Conservation (phyloP, 2,329 filamentous ascomycete genomes). For the Fusarium redolens region DNA sequence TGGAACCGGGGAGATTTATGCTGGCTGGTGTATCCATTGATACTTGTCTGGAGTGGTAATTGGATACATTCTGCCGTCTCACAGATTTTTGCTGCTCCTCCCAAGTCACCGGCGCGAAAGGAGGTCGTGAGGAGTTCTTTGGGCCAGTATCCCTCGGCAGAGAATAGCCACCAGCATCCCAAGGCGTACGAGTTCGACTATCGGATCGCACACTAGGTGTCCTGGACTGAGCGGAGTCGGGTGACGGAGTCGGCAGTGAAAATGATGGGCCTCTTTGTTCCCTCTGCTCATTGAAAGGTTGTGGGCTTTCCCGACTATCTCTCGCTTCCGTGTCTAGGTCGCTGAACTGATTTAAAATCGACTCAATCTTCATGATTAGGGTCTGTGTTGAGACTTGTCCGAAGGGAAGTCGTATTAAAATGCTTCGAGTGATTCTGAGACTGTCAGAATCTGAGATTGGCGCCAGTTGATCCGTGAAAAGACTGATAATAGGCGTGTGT, state of each 20-base stretch:
- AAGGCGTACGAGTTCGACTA: constrained; percentile 56
- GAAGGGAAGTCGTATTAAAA: constrained; percentile 11
- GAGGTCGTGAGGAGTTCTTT: constrained; percentile 45
- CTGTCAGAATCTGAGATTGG: not conserved
- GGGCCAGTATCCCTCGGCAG: constrained; percentile 56
- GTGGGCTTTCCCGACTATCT: constrained; percentile 15
- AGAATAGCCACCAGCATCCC: constrained; percentile 63
- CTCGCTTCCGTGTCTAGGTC: constrained; percentile 25
- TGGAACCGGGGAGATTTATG: constrained; percentile 13
- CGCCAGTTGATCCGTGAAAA: not conserved
- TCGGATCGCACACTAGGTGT: constrained; percentile 37
- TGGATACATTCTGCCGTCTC: constrained; percentile 20
- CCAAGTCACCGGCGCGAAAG: constrained; percentile 38
- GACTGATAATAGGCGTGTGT: constrained; percentile 19
- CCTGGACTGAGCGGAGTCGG: constrained; percentile 45
- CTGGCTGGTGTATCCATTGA: constrained; percentile 48
- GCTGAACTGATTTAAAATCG: constrained; percentile 39
- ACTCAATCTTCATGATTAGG: constrained; percentile 36
- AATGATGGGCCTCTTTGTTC: constrained; percentile 25
- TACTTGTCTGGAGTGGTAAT: constrained; percentile 45
- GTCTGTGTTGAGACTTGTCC: not conserved
- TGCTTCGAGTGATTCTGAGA: constrained; percentile 9
- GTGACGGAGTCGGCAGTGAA: constrained; percentile 50
- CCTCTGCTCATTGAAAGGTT: constrained; percentile 6
- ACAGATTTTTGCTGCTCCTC: constrained; percentile 41